Base-by-base conservation (phyloP, 2,329 filamentous ascomycete genomes). In the Metarhizium album region DNA sequence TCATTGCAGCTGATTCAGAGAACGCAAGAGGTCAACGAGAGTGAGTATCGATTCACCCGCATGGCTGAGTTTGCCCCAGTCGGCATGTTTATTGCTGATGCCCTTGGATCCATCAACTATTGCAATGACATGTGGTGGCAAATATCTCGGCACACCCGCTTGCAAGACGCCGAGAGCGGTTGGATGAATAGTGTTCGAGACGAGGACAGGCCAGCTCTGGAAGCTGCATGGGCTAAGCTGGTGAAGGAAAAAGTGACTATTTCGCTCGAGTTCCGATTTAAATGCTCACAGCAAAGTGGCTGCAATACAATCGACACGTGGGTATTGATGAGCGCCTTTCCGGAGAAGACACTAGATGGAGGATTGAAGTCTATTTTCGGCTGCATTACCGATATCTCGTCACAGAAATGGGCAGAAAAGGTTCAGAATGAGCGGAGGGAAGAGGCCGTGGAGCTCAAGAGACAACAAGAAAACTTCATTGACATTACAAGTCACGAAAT, bases 21-120 rank as follows among this genome's bases (percentile, higher is more conserved):
- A 31, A 82, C 80, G 1, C 75, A 79, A 57, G 78, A 84, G 59
- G 78, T 79, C 0, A 72, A 76, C 42, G 80, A 84, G 59, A 82
- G 82, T 62, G 87, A 93, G 63, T 83, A 85, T 31, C 84, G 84
- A 52, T 93, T 93, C 62, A 88, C 86, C 1, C 76, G 86, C 43
- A 90, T 93, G 85, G 86, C 87, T 2, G 87, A 90, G 61, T 87
- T 89, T 55, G 85, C 86, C 0, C 87, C 87, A 0, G 87, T 90
- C 1, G 88, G 87, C 27, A 84, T 94, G 70, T 91, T 91, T 63
- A 90, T 93, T 57, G 85, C 86, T n/a, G 79, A 89, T 60, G 74
- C 79, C 0, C 66, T 73, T 40, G 87, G 88, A 3, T 71, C 76
- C 23, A 86, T 93, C 58, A 86, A 78, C 9, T 93, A 88, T 62